These are phyloP conservation scores for Alternaria postmessia DNA, from an alignment of 2,329 filamentous ascomycete species.

Conservation along the genomic window DNA sequence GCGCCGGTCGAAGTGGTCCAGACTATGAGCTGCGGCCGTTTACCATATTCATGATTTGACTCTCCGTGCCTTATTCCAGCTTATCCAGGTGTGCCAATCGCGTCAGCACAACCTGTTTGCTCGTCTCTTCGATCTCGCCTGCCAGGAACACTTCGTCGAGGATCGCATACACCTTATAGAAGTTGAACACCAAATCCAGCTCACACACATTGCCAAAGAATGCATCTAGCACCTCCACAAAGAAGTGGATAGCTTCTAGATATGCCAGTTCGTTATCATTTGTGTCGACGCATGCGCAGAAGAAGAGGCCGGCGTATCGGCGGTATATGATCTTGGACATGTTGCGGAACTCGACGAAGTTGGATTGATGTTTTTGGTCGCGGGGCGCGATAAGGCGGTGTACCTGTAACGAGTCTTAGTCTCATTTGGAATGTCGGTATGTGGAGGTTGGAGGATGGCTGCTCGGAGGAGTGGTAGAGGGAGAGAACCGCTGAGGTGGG, in stretches of 20 bases:
- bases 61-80: conserved; percentile 69
- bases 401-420: conserved; percentile 64
- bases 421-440: background rate
- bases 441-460: background rate
- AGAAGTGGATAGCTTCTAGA: conserved; percentile 98
- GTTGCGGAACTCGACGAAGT: conserved; percentile 95
- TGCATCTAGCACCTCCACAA: conserved; percentile 96
- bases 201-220: conserved; percentile 99
- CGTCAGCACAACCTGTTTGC: conserved; percentile 96
- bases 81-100: conserved; percentile 95
- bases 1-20: background rate
- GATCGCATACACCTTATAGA: conserved; percentile 92
- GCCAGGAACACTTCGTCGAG: conserved; percentile 98
- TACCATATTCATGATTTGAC: background rate
- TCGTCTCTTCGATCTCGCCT: conserved; percentile 98
- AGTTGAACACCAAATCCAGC: conserved; percentile 83
- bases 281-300: conserved; percentile 98
- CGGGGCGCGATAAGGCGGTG: conserved; percentile 97
- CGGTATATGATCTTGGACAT: conserved; percentile 94
- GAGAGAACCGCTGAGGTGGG: background rate
- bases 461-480: background rate
- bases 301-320: conserved; percentile 96
- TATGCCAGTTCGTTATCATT: conserved; percentile 99
- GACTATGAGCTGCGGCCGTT: background rate
- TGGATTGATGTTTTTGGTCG: conserved; percentile 99